These are phyloP conservation scores for Crithidia fasciculata DNA, from an alignment of 208 protist genomes.

Conservation along the genomic window DNA sequence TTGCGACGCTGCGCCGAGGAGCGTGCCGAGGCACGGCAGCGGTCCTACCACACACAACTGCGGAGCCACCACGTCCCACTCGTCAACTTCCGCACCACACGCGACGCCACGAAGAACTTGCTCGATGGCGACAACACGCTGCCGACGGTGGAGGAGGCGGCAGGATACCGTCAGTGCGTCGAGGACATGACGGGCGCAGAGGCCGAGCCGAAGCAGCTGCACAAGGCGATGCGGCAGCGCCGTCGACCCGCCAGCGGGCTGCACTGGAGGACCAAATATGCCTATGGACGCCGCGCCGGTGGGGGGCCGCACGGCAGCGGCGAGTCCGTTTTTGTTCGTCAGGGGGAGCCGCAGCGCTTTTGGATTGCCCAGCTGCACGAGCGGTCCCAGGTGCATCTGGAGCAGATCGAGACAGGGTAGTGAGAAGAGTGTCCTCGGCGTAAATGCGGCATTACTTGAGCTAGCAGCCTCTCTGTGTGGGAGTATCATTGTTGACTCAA, in stretches of 20 bases:
- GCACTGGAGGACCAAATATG: slow-evolving; percentile 30
- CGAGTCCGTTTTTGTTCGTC: slow-evolving; percentile 29
- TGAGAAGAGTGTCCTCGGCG: neutral
- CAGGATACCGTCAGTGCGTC: slow-evolving; percentile 2
- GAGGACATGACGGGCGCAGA: slow-evolving; percentile 13
- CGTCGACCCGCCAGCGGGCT: slow-evolving; percentile 19
- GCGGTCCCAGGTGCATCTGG: slow-evolving; percentile 35
- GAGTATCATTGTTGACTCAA: no score
- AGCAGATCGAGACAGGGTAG: slow-evolving; percentile 34
- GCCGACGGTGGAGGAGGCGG: slow-evolving; percentile 27
- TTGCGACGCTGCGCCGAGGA: slow-evolving; percentile 25
- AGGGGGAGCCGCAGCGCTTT: slow-evolving; percentile 38
- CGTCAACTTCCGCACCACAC: slow-evolving; percentile 50
- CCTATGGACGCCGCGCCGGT: slow-evolving; percentile 24
- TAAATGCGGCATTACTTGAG: no score
- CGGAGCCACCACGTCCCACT: slow-evolving; percentile 63
- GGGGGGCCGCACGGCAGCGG: slow-evolving; percentile 26
- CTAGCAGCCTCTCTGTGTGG: no score
- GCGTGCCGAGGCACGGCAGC: slow-evolving; percentile 37
- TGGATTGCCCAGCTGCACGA: slow-evolving; percentile 43
- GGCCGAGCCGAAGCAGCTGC: slow-evolving; percentile 15
- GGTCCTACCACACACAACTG: slow-evolving; percentile 36
- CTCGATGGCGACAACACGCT: slow-evolving; percentile 16
- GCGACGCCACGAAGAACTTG: slow-evolving; percentile 9
- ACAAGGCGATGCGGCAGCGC: slow-evolving; percentile 15